Base-by-base conservation (phyloP, 192 early-diverging fungal genomes). In the Coemansia sp. region DNA sequence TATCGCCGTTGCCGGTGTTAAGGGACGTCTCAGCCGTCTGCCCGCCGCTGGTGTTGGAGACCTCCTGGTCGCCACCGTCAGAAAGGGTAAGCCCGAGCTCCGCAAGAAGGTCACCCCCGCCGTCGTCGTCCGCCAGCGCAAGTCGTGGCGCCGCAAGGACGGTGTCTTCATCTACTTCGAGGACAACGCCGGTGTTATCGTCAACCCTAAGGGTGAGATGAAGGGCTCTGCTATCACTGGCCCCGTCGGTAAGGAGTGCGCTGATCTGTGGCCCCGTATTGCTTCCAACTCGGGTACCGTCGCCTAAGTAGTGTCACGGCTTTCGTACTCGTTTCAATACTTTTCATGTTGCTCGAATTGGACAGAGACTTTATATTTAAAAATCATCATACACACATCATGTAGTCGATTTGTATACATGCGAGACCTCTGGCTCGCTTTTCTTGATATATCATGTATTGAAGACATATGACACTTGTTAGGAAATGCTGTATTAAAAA, bases 41-140 rank as follows among this genome's bases (percentile, higher is more conserved):
- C 98, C 98, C 45, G 91, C 95, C 64, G 95, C 91, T 81, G 93
- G 92, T 84, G 90, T 90, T 66, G 98, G 98, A 81, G 98, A 99
- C 86, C 97, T 99, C 92, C 87, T 99, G 57, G 84, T 98, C 62
- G 95, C 96, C 69, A 95, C 98, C 64, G 98, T 99, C 81, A 94
- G 97, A 85, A 99, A 99, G 92, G 98, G 98, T 78, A 99, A 99
- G 89, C 98, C 98, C 64, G 98, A 99, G 75, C 84, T 99, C 80
- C 87, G 98, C 77, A 99, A 99, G 90, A 99, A 99, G 91, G 93
- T 99, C 67, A 93, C 92, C 89, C 95, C 96, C 64, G 98, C 96
- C 61, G 94, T 99, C 74, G 89, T 99, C 62, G 87, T 99, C 64
- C 94, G 98, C 66, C 98, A 99, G 85, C 87, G 98, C 73, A 99